Evolutionary conservation across 1,284 basidiomycete species (phyloP), one percentile per base, ranked within the genome.

Genomic region (Takashimella tepidaria): DNA sequence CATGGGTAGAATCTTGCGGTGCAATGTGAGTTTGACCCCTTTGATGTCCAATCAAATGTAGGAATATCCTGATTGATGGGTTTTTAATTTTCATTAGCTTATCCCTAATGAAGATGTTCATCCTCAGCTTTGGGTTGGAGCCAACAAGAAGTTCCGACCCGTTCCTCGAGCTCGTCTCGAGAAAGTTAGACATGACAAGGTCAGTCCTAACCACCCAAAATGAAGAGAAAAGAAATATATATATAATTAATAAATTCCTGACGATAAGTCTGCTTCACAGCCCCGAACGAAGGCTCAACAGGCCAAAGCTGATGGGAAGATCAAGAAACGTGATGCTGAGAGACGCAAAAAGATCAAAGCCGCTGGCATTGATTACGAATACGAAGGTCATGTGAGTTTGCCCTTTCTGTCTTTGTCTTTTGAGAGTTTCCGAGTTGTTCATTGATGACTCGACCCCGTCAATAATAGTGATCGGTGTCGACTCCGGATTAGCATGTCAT

Each of bases 51-150:
- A 37, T 37, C 31, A 16, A 8, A 37, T 37, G 31, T 10, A 6
- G 22, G 42, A 45, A 11, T 12, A 13, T 45, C 16, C n/a, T 8
- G 5, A 22, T 21, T 1, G 20, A 5, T 4, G 45, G 26, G 4
- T 24, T 22, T n/a, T n/a, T 23, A 25, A 26, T 2, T n/a, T 24
- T 22, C 19, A 21, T 5, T 50, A 73, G 68, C 63, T 91, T 54
- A 83, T 96, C 53, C 87, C 92, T 20, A 84, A 85, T 62, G 90
- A 93, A 26, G 77, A 95, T 61, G 83, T 98, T 0, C 93, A 98
- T 73, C 88, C 92, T 4, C 84, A 92, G 67, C 77, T 98, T 3
- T 99, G 96, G 96, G 79, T 95, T 13, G 95, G 96, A n/a, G 90
- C 93, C 21, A 95, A 97, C 75, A 83, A 87, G 63, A 93, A 90